phyloP scores from a whole-genome alignment of 208 protist species.

The Acanthamoeba quina region DNA sequence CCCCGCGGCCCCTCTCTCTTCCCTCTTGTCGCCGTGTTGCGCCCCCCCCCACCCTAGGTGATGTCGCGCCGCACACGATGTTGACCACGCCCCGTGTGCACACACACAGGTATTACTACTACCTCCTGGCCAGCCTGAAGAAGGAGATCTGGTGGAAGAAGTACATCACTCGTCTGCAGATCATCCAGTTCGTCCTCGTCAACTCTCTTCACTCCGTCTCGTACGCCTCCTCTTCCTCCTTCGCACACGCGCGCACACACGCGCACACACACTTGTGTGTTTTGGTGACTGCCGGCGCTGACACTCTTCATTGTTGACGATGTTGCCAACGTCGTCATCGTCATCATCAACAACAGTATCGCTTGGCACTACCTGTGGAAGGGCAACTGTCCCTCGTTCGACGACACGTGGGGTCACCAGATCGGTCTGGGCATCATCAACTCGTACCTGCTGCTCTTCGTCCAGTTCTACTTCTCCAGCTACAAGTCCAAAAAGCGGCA shows the following conservation, averaged over 20 bases:
- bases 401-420: slow-evolving; percentile 68
- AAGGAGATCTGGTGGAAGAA: slow-evolving; percentile 77
- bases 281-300: neutral
- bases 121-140: slow-evolving; percentile 47
- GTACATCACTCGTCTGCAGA: slow-evolving; percentile 73
- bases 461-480: slow-evolving; percentile 70
- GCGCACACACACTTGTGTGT: too few relatives aligned
- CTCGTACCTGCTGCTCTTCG: slow-evolving; percentile 69
- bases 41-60: neutral
- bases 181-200: slow-evolving; percentile 71
- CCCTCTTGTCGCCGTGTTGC: neutral
- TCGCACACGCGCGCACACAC: too few relatives aligned
- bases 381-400: slow-evolving; percentile 55
- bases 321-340: too few relatives aligned
- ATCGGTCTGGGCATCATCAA: slow-evolving; percentile 70
- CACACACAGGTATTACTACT: slow-evolving; percentile 74
- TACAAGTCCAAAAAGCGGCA: slow-evolving; percentile 60
- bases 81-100: neutral
- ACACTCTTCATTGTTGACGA: neutral
- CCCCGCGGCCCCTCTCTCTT: neutral
- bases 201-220: slow-evolving; percentile 41
- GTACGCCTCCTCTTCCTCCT: neutral
- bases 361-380: slow-evolving; percentile 68
- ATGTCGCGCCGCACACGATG: neutral
- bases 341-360: slow-evolving; percentile 21